These are phyloP conservation scores for Trametes villosa DNA, from an alignment of 768 basidiomycete genomes.

Conservation along the genomic window DNA sequence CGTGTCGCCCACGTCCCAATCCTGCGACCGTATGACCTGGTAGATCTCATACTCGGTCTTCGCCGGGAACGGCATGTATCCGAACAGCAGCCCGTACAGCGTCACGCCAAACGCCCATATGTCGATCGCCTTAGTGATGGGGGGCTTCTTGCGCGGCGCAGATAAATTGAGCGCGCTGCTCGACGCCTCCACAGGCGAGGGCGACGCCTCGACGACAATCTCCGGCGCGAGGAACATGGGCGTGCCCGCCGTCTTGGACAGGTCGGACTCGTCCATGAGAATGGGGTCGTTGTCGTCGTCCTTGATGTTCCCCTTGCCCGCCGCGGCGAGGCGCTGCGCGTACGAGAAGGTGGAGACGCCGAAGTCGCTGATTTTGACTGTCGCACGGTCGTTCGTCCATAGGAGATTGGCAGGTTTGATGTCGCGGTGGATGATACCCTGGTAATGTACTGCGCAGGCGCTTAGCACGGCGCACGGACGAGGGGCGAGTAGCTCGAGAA, in stretches of 20 bases:
- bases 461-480: neutral
- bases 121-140: slow-evolving; percentile 92
- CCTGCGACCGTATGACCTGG: slow-evolving; percentile 73
- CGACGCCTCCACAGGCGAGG: slow-evolving; percentile 27
- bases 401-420: slow-evolving; percentile 98
- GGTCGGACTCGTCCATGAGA: slow-evolving; percentile 81
- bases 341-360: slow-evolving; percentile 97
- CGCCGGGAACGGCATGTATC: slow-evolving; percentile 76
- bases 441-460: slow-evolving; percentile 78
- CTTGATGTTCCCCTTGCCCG: slow-evolving; percentile 46
- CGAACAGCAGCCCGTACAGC: slow-evolving; percentile 92
- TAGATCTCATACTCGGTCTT: slow-evolving; percentile 77
- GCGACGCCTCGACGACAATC: slow-evolving; percentile 76
- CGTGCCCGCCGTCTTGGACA: slow-evolving; percentile 91
- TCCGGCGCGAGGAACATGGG: slow-evolving; percentile 98
- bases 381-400: slow-evolving; percentile 82
- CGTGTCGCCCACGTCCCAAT: slow-evolving; percentile 65
- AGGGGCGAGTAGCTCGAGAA: slow-evolving; percentile 30
- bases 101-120: slow-evolving; percentile 98
- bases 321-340: slow-evolving; percentile 76
- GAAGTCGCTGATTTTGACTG: slow-evolving; percentile 98
- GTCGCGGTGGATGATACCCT: slow-evolving; percentile 99
- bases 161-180: slow-evolving; percentile 40
- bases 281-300: slow-evolving; percentile 53
- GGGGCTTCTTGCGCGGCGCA: slow-evolving; percentile 43